These are phyloP conservation scores for Corchorus olitorius DNA, from an alignment of 345 rosid genomes.

Conservation along the genomic window DNA sequence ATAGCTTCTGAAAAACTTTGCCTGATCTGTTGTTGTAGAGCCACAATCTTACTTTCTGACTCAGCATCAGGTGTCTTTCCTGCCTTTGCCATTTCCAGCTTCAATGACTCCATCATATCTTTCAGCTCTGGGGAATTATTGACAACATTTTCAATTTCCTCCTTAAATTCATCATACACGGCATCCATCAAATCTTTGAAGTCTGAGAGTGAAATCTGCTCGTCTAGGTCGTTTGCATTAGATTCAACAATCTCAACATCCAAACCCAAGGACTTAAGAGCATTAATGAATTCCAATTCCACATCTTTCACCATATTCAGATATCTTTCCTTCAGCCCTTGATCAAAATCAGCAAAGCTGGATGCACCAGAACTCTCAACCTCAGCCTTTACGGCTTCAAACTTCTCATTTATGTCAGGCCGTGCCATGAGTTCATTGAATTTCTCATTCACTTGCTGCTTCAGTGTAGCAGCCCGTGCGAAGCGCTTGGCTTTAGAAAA, in stretches of 20 bases:
- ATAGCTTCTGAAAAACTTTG: conserved; percentile 58
- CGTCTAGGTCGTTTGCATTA: conserved; percentile 32
- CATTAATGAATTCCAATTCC: conserved; percentile 51
- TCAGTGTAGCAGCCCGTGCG: conserved; percentile 36
- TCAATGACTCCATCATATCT: conserved; percentile 58
- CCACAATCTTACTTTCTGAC: conserved; percentile 50
- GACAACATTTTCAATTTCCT: conserved; percentile 55
- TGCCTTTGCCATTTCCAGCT: conserved; percentile 63
- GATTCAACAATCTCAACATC: conserved; percentile 49
- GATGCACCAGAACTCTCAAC: conserved; percentile 51
- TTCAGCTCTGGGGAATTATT: conserved; percentile 62
- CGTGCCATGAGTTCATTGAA: conserved; percentile 56
- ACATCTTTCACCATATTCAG: conserved; percentile 48
- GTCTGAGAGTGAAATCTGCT: conserved; percentile 36
- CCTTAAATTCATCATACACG: conserved; percentile 55
- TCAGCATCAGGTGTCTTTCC: conserved; percentile 46
- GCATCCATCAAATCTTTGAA: conserved; percentile 46
- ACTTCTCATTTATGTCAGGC: conserved; percentile 63
- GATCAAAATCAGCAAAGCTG: conserved; percentile 52
- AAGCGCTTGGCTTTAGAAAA: conserved; percentile 56
- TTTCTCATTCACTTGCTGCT: conserved; percentile 57
- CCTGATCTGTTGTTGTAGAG: conserved; percentile 64
- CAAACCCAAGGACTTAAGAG: conserved; percentile 60
- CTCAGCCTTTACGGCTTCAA: conserved; percentile 64
- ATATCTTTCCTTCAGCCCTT: conserved; percentile 57